Evolutionary conservation across 2,329 filamentous ascomycete genomes (phyloP).

Genomic region (Stemphylium lycopersici): DNA sequence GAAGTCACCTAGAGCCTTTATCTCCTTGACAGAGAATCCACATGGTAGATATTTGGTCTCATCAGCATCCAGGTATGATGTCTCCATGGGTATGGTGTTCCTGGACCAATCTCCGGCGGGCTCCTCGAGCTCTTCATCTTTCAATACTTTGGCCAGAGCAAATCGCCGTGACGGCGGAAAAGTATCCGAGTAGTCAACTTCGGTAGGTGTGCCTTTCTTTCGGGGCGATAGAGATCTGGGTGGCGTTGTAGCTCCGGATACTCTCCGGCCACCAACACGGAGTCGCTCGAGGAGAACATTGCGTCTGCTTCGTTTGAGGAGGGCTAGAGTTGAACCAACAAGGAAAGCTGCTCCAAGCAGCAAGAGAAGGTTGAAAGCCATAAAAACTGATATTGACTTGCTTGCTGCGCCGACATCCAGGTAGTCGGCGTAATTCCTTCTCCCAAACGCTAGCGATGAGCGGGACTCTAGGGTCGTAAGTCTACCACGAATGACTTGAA

Average conservation of each 20-base stretch:
- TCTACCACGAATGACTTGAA: not conserved
- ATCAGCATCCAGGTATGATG: slow-evolving; percentile 35
- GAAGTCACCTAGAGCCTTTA: slow-evolving; percentile 74
- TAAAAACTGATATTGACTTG: not conserved
- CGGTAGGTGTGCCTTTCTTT: slow-evolving; percentile 47
- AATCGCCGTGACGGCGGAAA: slow-evolving; percentile 62
- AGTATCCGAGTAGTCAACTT: slow-evolving; percentile 50
- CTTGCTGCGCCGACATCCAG: not conserved
- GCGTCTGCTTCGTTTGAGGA: slow-evolving; percentile 47
- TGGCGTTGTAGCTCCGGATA: slow-evolving; percentile 59
- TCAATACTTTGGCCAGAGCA: slow-evolving; percentile 47
- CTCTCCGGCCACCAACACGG: slow-evolving; percentile 48
- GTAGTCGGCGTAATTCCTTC: not conserved
- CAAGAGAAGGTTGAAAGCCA: slow-evolving; percentile 31
- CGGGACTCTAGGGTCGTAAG: not conserved
- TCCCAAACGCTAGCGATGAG: not conserved
- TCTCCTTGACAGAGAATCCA: slow-evolving; percentile 72
- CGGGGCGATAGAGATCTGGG: slow-evolving; percentile 60
- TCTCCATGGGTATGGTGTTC: slow-evolving; percentile 33
- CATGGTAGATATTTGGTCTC: slow-evolving; percentile 63
- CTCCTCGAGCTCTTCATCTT: slow-evolving; percentile 29
- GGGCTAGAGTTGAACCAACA: slow-evolving; percentile 29
- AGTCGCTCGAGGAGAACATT: slow-evolving; percentile 51
- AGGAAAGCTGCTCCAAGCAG: slow-evolving; percentile 43
- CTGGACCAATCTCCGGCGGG: slow-evolving; percentile 29